Percentiles rank a stretch among this genome's conserved stretches.
Conservation (phyloP, 1,284 basidiomycete genomes). For the Wallemia mellicola region DNA sequence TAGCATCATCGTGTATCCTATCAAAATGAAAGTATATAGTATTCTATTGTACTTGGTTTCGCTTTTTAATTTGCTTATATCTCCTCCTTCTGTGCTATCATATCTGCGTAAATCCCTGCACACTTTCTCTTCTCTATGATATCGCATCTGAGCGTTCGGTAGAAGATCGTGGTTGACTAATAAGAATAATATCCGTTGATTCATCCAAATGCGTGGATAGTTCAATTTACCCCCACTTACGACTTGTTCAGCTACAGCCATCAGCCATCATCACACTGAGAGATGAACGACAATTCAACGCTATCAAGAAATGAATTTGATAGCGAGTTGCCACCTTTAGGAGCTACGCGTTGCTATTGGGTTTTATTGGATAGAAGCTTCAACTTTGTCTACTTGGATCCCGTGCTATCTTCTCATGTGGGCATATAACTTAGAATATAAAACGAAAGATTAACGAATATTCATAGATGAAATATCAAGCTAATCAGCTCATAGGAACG, state of each 20-base stretch:
- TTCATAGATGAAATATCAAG: background rate
- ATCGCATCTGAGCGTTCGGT: too few species aligned
- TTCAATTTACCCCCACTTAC: too few species aligned
- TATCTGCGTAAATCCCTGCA: too few species aligned
- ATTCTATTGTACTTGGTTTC: too few species aligned
- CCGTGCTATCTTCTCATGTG: background rate
- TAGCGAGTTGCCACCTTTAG: background rate
- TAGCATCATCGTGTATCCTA: too few species aligned
- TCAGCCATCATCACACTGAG: background rate
- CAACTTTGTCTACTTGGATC: constrained; percentile 1
- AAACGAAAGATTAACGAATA: background rate
- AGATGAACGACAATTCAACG: background rate
- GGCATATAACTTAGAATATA: background rate
- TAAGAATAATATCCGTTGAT: too few species aligned
- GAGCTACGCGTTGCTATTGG: background rate
- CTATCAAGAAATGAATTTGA: background rate
- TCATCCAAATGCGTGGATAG: too few species aligned
- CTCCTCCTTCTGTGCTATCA: too few species aligned
- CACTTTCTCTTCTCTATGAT: too few species aligned
- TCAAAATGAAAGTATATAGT: too few species aligned
- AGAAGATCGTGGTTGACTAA: too few species aligned
- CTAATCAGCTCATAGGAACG: background rate
- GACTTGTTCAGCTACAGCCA: background rate
- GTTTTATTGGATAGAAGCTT: background rate
- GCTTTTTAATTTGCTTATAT: too few species aligned